phyloP scores from a whole-genome alignment of 1,139 yeast genomes.

The Geotrichum bryndzae region DNA sequence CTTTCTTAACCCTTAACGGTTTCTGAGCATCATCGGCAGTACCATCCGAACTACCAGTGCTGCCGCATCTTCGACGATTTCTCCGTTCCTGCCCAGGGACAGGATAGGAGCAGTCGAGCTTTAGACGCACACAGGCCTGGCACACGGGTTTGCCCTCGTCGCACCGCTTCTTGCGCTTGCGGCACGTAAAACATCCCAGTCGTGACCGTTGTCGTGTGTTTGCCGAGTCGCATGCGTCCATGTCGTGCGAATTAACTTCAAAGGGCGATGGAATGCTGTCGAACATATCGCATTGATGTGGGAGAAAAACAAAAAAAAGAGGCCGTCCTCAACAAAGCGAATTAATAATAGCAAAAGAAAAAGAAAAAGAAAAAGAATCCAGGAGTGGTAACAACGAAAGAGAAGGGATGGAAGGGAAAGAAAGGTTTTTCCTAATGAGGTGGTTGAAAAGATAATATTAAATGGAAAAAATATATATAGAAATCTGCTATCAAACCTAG shows the following conservation, averaged over 20 bases:
- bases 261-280: not conserved
- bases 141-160: constrained; percentile 60
- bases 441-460: not conserved
- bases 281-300: not conserved
- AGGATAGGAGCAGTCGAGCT: constrained; percentile 52
- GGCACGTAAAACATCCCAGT: constrained; percentile 66
- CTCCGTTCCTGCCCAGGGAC: constrained; percentile 46
- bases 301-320: not conserved
- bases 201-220: constrained; percentile 29
- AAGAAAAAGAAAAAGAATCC: not conserved
- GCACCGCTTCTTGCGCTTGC: constrained; percentile 66
- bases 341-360: not conserved
- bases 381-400: not conserved
- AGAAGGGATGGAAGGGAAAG: not conserved
- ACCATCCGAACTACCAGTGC: constrained; percentile 11
- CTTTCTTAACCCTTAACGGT: not conserved
- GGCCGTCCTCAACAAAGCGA: not conserved
- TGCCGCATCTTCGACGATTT: constrained; percentile 21
- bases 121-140: constrained; percentile 51
- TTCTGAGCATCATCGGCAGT: not conserved
- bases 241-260: not conserved
- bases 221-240: not conserved
- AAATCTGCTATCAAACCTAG: not conserved
- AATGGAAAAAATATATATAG: not conserved
- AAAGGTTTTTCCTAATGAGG: not conserved